Evolutionary conservation across 805 yeast species (phyloP).

Genomic region (Kazachstania taianensis): DNA sequence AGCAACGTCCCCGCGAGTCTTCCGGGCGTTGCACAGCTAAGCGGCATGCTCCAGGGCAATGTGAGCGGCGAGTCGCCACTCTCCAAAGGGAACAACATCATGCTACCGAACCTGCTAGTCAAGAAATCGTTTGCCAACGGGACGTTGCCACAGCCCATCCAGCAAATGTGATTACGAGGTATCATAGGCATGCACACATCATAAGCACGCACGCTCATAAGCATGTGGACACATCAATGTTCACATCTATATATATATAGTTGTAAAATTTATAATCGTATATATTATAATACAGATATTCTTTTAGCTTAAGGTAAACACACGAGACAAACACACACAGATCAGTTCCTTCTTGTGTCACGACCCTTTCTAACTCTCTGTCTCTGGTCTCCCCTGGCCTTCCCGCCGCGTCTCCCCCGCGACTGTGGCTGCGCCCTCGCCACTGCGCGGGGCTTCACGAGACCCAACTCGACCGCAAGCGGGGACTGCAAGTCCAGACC

Average conservation of each 20-base stretch:
- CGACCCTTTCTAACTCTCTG: conserved; percentile 6
- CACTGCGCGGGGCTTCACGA: conserved; percentile 28
- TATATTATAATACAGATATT: background rate
- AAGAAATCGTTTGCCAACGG: conserved; percentile 21
- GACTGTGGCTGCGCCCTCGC: conserved; percentile 5
- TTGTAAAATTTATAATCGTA: too few relatives aligned
- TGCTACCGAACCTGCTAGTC: conserved; percentile 5
- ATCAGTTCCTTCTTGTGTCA: too few relatives aligned
- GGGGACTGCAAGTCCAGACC: conserved; percentile 65
- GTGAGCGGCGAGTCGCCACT: background rate
- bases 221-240: background rate
- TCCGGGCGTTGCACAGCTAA: too few relatives aligned
- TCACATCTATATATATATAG: conserved; percentile 1
- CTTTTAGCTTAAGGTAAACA: background rate
- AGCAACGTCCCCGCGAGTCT: background rate
- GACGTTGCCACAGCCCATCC: conserved; percentile 25
- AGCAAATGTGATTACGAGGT: conserved; percentile 14
- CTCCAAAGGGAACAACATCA: background rate
- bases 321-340: too few relatives aligned
- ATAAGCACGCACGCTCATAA: background rate
- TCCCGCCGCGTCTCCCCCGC: conserved; percentile 2
- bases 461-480: conserved; percentile 57
- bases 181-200: background rate
- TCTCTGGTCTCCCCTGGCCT: conserved; percentile 2
- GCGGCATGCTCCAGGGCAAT: background rate